A percentile compares a stretch with the other conserved stretches of the same genome.
Conservation (phyloP, 1,284 basidiomycete genomes). For the Microbotryum saponariae region DNA sequence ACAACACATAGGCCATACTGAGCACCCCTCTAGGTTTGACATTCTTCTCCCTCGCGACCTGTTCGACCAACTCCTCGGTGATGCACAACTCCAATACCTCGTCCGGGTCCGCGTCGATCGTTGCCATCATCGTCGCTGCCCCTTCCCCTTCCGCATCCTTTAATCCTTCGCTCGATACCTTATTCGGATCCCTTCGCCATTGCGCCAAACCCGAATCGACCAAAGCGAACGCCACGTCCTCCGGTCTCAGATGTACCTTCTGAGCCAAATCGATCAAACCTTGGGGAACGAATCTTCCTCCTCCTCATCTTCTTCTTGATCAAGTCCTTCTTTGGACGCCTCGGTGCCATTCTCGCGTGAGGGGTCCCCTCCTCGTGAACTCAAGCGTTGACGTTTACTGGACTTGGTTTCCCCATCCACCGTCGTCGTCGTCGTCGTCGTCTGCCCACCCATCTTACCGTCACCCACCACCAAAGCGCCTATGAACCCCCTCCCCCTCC, state of each 20-base stretch:
- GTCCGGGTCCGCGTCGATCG: constrained; percentile 36
- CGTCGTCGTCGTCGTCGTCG: neutral
- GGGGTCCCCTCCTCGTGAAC: neutral
- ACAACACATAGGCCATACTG: constrained; percentile 18
- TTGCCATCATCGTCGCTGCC: constrained; percentile 30
- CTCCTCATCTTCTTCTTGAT: neutral
- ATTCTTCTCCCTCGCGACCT: constrained; percentile 53
- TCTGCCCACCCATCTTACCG: neutral
- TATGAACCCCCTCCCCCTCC: constrained; percentile 7
- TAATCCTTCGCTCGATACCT: constrained; percentile 2
- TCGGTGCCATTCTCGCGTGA: neutral
- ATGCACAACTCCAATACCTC: constrained; percentile 51
- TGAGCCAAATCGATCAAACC: constrained; percentile 17
- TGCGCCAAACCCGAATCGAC: constrained; percentile 74
- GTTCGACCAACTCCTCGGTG: constrained; percentile 63
- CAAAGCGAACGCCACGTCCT: constrained; percentile 80
- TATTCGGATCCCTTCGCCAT: constrained; percentile 35
- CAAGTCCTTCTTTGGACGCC: neutral
- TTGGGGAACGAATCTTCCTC: constrained; percentile 13
- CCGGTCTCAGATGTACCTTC: constrained; percentile 55
- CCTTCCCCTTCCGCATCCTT: neutral
- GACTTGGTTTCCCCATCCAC: neutral
- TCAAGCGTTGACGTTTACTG: neutral
- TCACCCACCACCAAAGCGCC: constrained; percentile 9
- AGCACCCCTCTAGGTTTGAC: constrained; percentile 46